Base-by-base conservation (phyloP, 2,329 filamentous ascomycete genomes). In the Ampelomyces quisqualis region DNA sequence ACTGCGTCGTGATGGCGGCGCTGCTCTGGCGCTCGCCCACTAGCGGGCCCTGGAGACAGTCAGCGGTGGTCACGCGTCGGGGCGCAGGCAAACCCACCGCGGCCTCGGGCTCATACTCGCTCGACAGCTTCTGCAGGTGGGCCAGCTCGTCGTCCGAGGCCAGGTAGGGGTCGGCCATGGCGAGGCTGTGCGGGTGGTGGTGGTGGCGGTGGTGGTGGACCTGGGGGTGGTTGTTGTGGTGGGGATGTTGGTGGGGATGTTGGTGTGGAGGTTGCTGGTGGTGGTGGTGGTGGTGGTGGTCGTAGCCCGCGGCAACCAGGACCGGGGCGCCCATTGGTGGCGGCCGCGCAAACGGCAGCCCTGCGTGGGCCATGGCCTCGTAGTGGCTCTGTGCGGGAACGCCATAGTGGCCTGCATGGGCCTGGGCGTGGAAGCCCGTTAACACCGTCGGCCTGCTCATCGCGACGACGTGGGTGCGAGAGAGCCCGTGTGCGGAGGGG, bases 21-120 rank as follows among this genome's bases (percentile, higher is more conserved):
- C 85, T 94, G 36, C 86, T 80, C 60, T 82, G 81, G 70, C 86
- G 88, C 47, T 85, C 78, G 58, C 89, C 87, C 52, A 97, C 86
- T 34, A 90, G 76, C 47, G 88, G 87, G 40, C 89, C 90, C 91
- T 96, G 32, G 61, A 45, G 42, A 49, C 52, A 51, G 54, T 56
- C 51, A 55, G 53, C 47, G 35, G 29, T 32, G 20, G 31, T 32
- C 20, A 26, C 20, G 29, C 29, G 15, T 15, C 29, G 11, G 11
- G 17, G 29, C 29, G 17, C 19, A 31, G 29, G 14, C 17, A 36
- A 27, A 70, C 75, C 67, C 67, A 82, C 80, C 51, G 75, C 74
- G 37, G 76, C 65, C 47, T 81, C 76, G 9, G 80, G 75, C 60
- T 81, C 73, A 53, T 78, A 84, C 43, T 77, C 72, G 60, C 78